Evolutionary conservation across 257 asterid genomes (phyloP), one percentile per base, ranked within the genome.

Genomic region (Ehretia macrophylla): DNA sequence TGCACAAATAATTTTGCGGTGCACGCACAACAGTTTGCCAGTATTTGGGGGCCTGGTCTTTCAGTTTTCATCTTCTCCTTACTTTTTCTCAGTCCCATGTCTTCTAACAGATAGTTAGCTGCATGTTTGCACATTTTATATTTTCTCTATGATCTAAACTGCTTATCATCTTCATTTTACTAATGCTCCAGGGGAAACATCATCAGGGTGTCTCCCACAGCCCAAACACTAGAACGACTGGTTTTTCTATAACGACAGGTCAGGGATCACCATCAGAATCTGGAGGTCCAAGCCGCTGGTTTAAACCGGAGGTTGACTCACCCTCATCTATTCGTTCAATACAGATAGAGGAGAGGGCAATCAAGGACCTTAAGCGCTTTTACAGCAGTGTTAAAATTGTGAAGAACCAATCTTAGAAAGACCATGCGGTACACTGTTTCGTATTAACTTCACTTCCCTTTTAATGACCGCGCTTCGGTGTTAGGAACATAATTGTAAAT

Each of bases 341-440:
- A 62, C 96, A 93, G 77, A 89, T 89, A 10, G 97, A 93, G 81
- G 99, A 93, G 73, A 82, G 64, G 79, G 99, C 99, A 19, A 89
- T 93, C 4, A 90, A 89, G 59, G 97, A 93, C 68, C 85, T 93
- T 27, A 86, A 81, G 77, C 96, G 96, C 69, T 81, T 86, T 53
- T 89, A 93, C 79, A 77, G 88, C 85, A 83, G 72, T 12, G 97
- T 86, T 52, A 85, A 79, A 75, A 79, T 89, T 60, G 92, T 86
- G 59, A 85, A 78, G 71, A 89, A 89, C 79, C 95, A 79, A 44
- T 83, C 94, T 4, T 82, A 64, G 72, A 58, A n/a, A n/a, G n/a
- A 27, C 35, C 3, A 27, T 6, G 3, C 35, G 35, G 35, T 27
- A 27, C 35, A n/a, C 6, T 2, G 47, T 10, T 42, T 42, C 16